Evolutionary conservation across 208 protist genomes (phyloP).

Genomic region (Leptomonas pyrrhocoris): DNA sequence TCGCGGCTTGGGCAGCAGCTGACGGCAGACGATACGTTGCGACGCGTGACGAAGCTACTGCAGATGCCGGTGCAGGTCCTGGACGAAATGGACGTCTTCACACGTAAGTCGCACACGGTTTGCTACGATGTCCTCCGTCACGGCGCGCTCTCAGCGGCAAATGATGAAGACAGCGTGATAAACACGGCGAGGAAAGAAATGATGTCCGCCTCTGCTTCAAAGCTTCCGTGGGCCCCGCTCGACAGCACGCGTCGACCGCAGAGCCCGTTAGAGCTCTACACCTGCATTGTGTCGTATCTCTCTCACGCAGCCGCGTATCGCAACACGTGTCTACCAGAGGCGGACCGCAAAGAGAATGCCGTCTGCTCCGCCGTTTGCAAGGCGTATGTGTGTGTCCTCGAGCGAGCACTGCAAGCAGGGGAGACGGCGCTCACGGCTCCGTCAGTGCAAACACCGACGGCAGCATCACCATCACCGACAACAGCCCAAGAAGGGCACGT

Average conservation of each 20-base stretch:
- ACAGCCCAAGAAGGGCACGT: background rate
- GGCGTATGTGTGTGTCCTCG: slow-evolving; percentile 13
- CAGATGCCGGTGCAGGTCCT: slow-evolving; percentile 15
- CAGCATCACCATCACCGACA: background rate
- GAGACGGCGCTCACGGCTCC: slow-evolving; percentile 16
- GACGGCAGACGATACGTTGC: background rate
- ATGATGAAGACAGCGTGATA: background rate
- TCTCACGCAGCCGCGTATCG: background rate
- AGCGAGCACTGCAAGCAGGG: slow-evolving; percentile 26
- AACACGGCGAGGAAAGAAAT: background rate
- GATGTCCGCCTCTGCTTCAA: background rate
- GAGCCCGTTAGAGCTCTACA: slow-evolving; percentile 22
- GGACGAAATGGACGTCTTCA: slow-evolving; percentile 9
- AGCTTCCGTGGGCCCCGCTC: background rate
- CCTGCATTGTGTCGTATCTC: slow-evolving; percentile 6
- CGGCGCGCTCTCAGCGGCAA: background rate
- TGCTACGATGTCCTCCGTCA: slow-evolving; percentile 21
- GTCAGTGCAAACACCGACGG: background rate
- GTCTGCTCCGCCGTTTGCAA: background rate
- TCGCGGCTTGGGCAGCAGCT: background rate
- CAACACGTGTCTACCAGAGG: background rate
- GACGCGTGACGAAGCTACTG: slow-evolving; percentile 6
- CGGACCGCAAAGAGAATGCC: background rate
- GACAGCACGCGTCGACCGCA: slow-evolving; percentile 7
- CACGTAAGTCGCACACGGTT: slow-evolving; percentile 4